Conservation (phyloP, 2,329 filamentous ascomycete species). For the Byssothecium circinans region DNA sequence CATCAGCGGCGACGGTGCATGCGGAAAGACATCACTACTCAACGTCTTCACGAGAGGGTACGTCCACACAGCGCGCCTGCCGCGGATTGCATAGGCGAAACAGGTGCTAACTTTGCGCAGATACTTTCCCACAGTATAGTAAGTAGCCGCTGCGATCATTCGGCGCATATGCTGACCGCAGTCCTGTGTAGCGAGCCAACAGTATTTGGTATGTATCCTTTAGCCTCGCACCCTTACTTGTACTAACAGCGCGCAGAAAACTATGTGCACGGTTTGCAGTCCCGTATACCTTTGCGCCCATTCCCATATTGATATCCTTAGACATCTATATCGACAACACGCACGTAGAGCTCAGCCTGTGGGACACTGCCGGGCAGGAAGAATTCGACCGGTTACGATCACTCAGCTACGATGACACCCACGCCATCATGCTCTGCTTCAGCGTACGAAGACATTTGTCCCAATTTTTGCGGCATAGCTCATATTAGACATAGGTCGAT, state of each 20-base stretch:
- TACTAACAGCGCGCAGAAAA: constrained; percentile 63
- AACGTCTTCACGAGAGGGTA: constrained; percentile 99
- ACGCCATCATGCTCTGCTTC: constrained; percentile 98
- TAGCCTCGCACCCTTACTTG: not conserved
- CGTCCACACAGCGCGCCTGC: constrained; percentile 34
- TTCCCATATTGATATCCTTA: constrained; percentile 41
- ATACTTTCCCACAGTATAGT: constrained; percentile 97
- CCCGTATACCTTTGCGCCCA: not conserved
- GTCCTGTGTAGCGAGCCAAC: constrained; percentile 71
- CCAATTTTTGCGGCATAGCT: constrained; percentile 1
- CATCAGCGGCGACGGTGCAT: constrained; percentile 85
- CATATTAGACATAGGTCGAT: constrained; percentile 62
- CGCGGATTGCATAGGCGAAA: not conserved
- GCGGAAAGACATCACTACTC: constrained; percentile 92
- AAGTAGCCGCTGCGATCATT: constrained; percentile 41
- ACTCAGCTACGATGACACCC: constrained; percentile 96
- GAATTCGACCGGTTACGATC: constrained; percentile 97
- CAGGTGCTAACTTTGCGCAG: constrained; percentile 49
- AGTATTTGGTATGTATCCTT: constrained; percentile 67
- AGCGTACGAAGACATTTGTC: constrained; percentile 50
- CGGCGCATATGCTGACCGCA: constrained; percentile 21
- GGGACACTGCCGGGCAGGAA: constrained; percentile 98
- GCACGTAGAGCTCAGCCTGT: constrained; percentile 95
- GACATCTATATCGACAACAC: constrained; percentile 98
- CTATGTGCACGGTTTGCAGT: constrained; percentile 83